Evolutionary conservation across 1,284 basidiomycete species (phyloP).

Genomic region (Tylopilus sp.): DNA sequence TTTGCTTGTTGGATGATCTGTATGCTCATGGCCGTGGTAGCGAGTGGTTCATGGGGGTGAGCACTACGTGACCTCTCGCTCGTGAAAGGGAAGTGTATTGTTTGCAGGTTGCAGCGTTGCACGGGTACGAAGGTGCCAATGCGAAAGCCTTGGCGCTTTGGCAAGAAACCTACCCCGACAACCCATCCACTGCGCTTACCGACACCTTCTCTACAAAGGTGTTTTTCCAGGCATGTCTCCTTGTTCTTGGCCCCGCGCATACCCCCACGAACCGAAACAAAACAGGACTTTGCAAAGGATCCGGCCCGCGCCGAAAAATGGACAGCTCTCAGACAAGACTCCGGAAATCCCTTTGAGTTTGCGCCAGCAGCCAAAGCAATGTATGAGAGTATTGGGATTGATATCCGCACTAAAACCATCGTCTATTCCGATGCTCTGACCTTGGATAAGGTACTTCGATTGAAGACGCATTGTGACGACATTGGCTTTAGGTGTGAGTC

Average conservation of each 20-base stretch:
- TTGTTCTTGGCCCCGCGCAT: not conserved
- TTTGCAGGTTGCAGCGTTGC: constrained; percentile 69
- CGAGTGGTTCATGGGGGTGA: constrained; percentile 94
- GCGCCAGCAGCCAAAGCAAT: constrained; percentile 67
- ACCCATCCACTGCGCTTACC: constrained; percentile 75
- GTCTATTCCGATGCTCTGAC: constrained; percentile 83
- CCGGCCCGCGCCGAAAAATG: constrained; percentile 64
- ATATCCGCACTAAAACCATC: constrained; percentile 64
- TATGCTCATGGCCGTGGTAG: constrained; percentile 36
- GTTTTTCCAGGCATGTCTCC: constrained; percentile 66
- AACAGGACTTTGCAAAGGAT: constrained; percentile 59
- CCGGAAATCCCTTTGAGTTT: constrained; percentile 80
- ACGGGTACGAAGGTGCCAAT: constrained; percentile 79
- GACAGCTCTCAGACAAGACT: constrained; percentile 88
- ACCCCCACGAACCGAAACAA: constrained; percentile 1
- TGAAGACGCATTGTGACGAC: constrained; percentile 71
- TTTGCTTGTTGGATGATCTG: constrained; percentile 1
- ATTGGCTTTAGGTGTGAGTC: constrained; percentile 69
- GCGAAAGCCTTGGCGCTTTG: constrained; percentile 74
- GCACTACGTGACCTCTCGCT: constrained; percentile 18
- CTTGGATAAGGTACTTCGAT: constrained; percentile 63
- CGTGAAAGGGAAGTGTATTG: not conserved
- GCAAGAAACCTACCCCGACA: constrained; percentile 68
- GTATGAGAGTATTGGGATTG: constrained; percentile 65
- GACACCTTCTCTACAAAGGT: constrained; percentile 87